Conservation (phyloP, 371 early-diverging fungal species). For the Apophysomyces elegans region DNA sequence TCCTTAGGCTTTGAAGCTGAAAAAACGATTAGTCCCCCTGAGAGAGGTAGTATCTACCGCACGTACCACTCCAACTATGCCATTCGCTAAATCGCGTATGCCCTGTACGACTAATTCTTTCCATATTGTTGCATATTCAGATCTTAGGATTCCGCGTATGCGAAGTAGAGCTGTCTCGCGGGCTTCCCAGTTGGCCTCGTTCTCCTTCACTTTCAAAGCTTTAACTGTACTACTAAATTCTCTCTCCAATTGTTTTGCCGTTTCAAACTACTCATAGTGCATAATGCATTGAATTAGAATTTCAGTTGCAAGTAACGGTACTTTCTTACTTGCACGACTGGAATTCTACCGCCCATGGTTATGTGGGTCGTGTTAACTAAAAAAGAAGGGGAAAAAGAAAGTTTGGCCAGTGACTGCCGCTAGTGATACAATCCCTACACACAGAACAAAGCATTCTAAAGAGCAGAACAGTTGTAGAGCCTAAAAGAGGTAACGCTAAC, state of each 20-base stretch:
- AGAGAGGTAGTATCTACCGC: neutral
- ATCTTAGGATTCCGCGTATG: constrained; percentile 21
- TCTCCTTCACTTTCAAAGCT: constrained; percentile 31
- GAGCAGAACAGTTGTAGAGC: too few relatives aligned
- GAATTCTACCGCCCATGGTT: too few relatives aligned
- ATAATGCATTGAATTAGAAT: too few relatives aligned
- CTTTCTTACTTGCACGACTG: too few relatives aligned
- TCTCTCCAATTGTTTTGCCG: constrained; percentile 30
- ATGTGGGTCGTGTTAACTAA: too few relatives aligned
- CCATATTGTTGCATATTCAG: neutral
- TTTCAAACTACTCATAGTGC: neutral
- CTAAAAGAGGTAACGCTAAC: too few relatives aligned
- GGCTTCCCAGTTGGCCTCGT: constrained; percentile 43
- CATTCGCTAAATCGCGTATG: neutral
- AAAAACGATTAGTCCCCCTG: neutral
- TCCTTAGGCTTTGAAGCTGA: constrained; percentile 42
- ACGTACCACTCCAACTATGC: neutral
- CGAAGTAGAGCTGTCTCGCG: constrained; percentile 31
- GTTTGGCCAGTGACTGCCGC: too few relatives aligned
- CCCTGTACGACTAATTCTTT: neutral
- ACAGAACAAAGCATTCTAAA: too few relatives aligned
- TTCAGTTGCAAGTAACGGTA: too few relatives aligned
- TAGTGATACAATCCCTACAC: too few relatives aligned
- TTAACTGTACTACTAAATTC: constrained; percentile 21
- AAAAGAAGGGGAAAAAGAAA: too few relatives aligned